Base-by-base conservation (phyloP, 148 eudicot genomes). In the Cornus controversa region DNA sequence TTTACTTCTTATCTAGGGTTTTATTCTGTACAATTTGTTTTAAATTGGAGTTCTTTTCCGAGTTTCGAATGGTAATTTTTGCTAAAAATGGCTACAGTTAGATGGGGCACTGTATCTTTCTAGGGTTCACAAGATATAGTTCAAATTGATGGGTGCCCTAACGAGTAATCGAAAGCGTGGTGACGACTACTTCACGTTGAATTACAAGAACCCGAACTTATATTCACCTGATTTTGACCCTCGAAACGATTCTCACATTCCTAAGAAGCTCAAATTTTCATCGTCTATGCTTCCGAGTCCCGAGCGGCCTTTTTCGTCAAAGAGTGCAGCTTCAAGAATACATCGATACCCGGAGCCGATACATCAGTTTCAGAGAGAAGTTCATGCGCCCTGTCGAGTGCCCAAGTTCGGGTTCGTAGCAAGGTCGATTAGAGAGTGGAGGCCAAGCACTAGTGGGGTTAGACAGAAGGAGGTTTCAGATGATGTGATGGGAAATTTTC, bases 331-430 rank as follows among this genome's bases (percentile, higher is more conserved):
- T 75, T 81, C 88, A 2, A 84, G 89, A 63, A 42, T 89, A 10
- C 42, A 10, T 63, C 65, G 11, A 80, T 95, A 95, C 72, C 96
- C 99, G 0, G 83, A 81, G n/a, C 72, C 77, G n/a, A 78, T 72
- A n/a, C 40, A 66, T 25, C 82, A 26, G 76, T 60, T 90, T 14
- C 68, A 42, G 73, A 83, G 97, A 73, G 85, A 83, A 77, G 87
- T 92, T 67, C 98, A 92, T 67, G 98, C 93, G 58, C 98, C 98
- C 70, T 81, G 84, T 72, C 80, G 87, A 26, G 34, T 50, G 36
- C 37, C 28, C 0, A 85, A 66, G 18, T 58, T 81, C 16, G 86
- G 89, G 75, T 79, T 71, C 71, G 45, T 34, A 27, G 66, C 69
- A 23, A 77, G 74, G 77, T 79, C 70, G 64, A 85, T 71, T 79